Evolutionary conservation across 2,329 filamentous ascomycete genomes (phyloP).

Genomic region (Colletotrichum destructivum): DNA sequence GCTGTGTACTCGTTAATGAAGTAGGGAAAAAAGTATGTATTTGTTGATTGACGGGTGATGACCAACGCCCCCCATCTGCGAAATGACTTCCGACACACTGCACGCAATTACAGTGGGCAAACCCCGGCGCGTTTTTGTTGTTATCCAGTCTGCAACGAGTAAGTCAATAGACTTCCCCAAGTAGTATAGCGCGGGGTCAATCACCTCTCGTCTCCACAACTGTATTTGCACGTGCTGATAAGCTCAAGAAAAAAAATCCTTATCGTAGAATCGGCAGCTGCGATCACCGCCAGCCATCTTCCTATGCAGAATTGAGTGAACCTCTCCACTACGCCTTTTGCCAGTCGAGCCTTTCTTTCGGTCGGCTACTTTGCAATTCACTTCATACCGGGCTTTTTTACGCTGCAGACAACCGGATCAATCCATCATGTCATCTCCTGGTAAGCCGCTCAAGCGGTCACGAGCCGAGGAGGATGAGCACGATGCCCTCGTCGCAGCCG

Average conservation of each 20-base stretch:
- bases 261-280: slow-evolving; percentile 32
- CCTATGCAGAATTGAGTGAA: slow-evolving; percentile 9
- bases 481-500: slow-evolving; percentile 38
- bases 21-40: slow-evolving; percentile 24
- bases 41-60: slow-evolving; percentile 30
- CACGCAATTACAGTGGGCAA: slow-evolving; percentile 38
- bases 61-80: background rate
- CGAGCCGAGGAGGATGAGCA: slow-evolving; percentile 39
- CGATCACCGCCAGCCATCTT: slow-evolving; percentile 12
- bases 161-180: slow-evolving; percentile 43
- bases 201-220: no score
- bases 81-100: slow-evolving; percentile 27
- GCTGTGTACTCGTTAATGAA: slow-evolving; percentile 25
- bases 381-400: background rate
- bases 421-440: slow-evolving; percentile 33
- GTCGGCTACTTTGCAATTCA: background rate
- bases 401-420: no score
- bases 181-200: slow-evolving; percentile 42
- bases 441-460: slow-evolving; percentile 41
- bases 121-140: slow-evolving; percentile 44
- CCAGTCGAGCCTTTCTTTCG: background rate
- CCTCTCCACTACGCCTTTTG: slow-evolving; percentile 41
- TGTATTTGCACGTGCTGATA: slow-evolving; percentile 40
- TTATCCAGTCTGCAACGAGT: slow-evolving; percentile 26
- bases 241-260: slow-evolving; percentile 41